A percentile compares a stretch with the other conserved stretches of the same genome.
Evolutionary conservation across 1,284 basidiomycete genomes (phyloP).

Genomic region (Moesziomyces antarcticus): DNA sequence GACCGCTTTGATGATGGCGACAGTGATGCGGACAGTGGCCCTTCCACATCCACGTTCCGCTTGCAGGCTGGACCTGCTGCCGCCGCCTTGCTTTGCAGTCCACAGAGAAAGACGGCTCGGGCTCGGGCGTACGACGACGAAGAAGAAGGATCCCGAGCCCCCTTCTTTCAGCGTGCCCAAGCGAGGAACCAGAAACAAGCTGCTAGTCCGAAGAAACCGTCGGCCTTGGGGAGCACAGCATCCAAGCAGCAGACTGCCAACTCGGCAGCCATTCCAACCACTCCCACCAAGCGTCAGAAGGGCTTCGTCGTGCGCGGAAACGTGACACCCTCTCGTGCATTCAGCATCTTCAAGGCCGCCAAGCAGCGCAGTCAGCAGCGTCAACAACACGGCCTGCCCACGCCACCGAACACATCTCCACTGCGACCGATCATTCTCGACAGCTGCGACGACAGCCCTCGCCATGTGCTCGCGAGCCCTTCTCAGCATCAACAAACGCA

Average conservation of each 20-base stretch:
- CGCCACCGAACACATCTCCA: conserved; percentile 39
- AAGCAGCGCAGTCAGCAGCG: conserved; percentile 34
- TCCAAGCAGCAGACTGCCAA: conserved; percentile 23
- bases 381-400: conserved; percentile 39
- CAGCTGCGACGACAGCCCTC: conserved; percentile 14
- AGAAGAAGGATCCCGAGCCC: neutral
- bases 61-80: conserved; percentile 17
- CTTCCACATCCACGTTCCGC: conserved; percentile 1
- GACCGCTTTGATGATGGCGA: neutral
- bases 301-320: conserved; percentile 52
- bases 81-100: neutral
- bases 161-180: neutral
- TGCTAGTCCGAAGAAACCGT: conserved; percentile 15
- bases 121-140: conserved; percentile 8
- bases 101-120: neutral
- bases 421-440: conserved; percentile 31
- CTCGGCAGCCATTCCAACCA: conserved; percentile 21
- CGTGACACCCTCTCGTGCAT: conserved; percentile 54
- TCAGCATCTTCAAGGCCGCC: conserved; percentile 42
- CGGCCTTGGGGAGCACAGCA: conserved; percentile 4
- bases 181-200: neutral
- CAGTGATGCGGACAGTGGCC: conserved; percentile 13
- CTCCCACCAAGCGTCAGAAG: conserved; percentile 34
- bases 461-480: conserved; percentile 5
- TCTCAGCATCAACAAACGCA: conserved; percentile 5